Conservation (phyloP, 2,329 filamentous ascomycete genomes). For the Botrytis byssoidea region DNA sequence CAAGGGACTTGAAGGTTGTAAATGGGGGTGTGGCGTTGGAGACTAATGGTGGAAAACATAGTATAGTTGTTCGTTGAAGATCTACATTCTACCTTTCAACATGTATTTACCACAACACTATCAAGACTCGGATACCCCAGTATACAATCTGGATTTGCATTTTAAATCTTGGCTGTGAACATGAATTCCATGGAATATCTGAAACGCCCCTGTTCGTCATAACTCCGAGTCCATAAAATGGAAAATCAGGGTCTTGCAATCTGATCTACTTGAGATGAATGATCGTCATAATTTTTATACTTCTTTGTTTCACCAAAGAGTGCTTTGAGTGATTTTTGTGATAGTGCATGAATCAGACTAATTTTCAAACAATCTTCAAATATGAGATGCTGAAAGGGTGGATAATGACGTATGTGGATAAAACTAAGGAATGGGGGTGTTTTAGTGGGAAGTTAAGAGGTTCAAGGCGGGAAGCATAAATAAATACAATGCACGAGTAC, state of each 20-base stretch:
- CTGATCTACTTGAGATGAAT: constrained; percentile 4
- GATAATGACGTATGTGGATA: background rate
- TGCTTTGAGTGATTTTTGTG: background rate
- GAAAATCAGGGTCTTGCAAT: constrained; percentile 5
- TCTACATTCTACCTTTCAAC: background rate
- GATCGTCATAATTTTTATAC: background rate
- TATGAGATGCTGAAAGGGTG: background rate
- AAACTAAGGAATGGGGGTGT: background rate
- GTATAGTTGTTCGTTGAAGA: constrained; percentile 10
- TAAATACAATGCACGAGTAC: background rate
- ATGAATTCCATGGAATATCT: background rate
- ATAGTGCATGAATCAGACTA: background rate
- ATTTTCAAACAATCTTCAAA: background rate
- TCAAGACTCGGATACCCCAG: background rate
- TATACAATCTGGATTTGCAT: background rate
- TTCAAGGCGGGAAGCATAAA: background rate
- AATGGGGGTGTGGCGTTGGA: constrained; percentile 6
- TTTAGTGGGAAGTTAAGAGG: background rate
- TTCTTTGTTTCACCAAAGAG: background rate
- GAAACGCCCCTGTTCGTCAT: background rate
- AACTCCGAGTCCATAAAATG: background rate
- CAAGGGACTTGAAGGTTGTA: background rate
- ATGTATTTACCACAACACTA: background rate
- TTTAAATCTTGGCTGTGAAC: background rate
- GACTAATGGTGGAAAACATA: constrained; percentile 14